Conservation (phyloP, 805 yeast species). For the Kuraishia hungarica region DNA sequence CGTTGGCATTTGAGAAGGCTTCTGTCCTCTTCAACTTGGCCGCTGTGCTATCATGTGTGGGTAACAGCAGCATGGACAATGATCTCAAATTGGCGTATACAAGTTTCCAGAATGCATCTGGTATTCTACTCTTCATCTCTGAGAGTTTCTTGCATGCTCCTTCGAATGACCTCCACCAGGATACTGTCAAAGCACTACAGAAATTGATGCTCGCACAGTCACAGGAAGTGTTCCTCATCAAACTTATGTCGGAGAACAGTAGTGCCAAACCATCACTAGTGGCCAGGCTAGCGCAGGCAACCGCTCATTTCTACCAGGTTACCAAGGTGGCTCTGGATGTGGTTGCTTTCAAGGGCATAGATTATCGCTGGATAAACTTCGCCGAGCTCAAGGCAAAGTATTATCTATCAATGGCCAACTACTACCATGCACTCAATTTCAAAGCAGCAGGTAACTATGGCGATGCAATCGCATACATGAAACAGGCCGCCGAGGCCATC, state of each 20-base stretch:
- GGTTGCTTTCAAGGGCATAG: constrained; percentile 16
- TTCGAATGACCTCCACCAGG: constrained; percentile 62
- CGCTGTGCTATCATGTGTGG: constrained; percentile 46
- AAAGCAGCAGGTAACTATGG: constrained; percentile 61
- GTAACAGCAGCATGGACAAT: constrained; percentile 25
- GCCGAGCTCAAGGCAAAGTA: constrained; percentile 44
- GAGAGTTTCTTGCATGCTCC: constrained; percentile 90
- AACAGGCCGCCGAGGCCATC: constrained; percentile 37
- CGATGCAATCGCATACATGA: constrained; percentile 60
- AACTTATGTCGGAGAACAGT: constrained; percentile 41
- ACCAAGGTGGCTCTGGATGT: constrained; percentile 37
- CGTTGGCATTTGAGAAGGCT: constrained; percentile 87
- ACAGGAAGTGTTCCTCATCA: constrained; percentile 73
- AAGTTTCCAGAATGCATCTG: constrained; percentile 67
- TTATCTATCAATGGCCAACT: constrained; percentile 52
- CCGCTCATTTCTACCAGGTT: constrained; percentile 45
- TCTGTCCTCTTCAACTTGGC: constrained; percentile 74
- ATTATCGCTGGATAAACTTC: constrained; percentile 40
- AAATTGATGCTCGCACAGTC: constrained; percentile 77
- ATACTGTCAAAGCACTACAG: constrained; percentile 55
- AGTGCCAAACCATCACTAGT: constrained; percentile 55
- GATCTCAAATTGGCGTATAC: constrained; percentile 53
- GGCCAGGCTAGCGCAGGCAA: constrained; percentile 64
- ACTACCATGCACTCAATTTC: constrained; percentile 46
- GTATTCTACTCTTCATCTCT: constrained; percentile 60